Evolutionary conservation across 495 filamentous ascomycete species (phyloP), one percentile per base, ranked within the genome.

Genomic region (Astrothelium macrocarpum): DNA sequence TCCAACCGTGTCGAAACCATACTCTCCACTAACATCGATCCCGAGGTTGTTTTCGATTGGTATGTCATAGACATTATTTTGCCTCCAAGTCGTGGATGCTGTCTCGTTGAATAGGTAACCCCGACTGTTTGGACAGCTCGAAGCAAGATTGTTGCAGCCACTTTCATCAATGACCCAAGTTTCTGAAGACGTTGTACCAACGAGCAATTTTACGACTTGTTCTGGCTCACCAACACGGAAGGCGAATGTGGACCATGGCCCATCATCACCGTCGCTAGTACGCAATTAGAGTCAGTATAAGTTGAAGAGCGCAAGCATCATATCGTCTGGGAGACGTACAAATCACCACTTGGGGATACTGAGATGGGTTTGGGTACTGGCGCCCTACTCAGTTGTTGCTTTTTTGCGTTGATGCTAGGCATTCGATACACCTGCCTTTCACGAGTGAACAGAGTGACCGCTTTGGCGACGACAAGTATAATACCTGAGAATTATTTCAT

Each of bases 21-120:
- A 73, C 23, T 49, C 14, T 12, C 45, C 45, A 20, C 12, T 49
- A 20, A 49, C 18, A 20, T 49, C 18, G n/a, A 20, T 49, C 14
- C 45, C 45, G 23, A 49, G 45, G n/a, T 49, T 49, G n/a, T 49
- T 49, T 20, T 49, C 45, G n/a, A 16, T 18, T 49, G 45, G 45
- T 1, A 28, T 1, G 23, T 23, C 39, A n/a, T 62, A 28, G 20
- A 46, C 67, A 60, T 80, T 81, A 59, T 85, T 76, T 28, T 74
- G 66, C 23, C 74, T 71, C 73, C 72, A 76, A 10, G 69, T 73
- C n/a, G 66, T 65, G 29, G 71, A 71, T 10, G 23, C 32, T 25
- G 66, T 70, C 34, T 62, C 59, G 16, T 69, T 63, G 69, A 75
- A 78, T 10, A 66, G 2, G 43, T 66, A 68, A 14, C 78, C 77